Percentiles rank a stretch among this genome's conserved stretches.
Conservation (phyloP, 306 rosid species). For the Adenanthera pavonina region DNA sequence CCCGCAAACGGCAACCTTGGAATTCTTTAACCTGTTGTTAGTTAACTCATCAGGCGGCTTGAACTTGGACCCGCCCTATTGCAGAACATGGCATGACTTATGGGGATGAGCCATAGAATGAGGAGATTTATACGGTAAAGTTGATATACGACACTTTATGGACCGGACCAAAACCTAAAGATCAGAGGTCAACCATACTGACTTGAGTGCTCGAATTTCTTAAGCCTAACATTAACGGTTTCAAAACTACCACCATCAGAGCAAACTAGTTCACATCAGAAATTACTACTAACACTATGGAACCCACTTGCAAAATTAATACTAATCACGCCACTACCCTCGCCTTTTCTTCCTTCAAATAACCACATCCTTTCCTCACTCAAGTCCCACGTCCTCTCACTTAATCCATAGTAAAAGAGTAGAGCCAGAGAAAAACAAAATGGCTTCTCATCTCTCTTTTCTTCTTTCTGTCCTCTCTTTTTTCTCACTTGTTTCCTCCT, state of each 20-base stretch:
- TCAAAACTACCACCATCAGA: slow-evolving; percentile 22
- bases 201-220: slow-evolving; percentile 10
- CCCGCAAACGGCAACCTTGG: not conserved
- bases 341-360: slow-evolving; percentile 53
- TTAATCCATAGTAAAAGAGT: not conserved
- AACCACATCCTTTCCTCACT: not conserved
- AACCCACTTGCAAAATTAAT: slow-evolving; percentile 32
- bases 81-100: slow-evolving; percentile 20
- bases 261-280: slow-evolving; percentile 9
- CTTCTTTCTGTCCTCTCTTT: slow-evolving; percentile 35
- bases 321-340: slow-evolving; percentile 70
- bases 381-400: slow-evolving; percentile 4
- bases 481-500: slow-evolving; percentile 39
- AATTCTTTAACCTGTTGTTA: not conserved
- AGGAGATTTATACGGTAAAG: not conserved
- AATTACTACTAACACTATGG: slow-evolving; percentile 31
- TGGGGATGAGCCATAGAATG: not conserved
- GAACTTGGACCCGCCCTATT: not conserved
- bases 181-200: slow-evolving; percentile 46
- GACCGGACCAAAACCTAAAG: not conserved
- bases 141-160: not conserved
- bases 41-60: not conserved
- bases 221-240: slow-evolving; percentile 22
- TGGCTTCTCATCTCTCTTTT: slow-evolving; percentile 37
- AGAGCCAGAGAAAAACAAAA: slow-evolving; percentile 14